phyloP scores from a whole-genome alignment of 768 basidiomycete genomes.

The Piloderma croceum region DNA sequence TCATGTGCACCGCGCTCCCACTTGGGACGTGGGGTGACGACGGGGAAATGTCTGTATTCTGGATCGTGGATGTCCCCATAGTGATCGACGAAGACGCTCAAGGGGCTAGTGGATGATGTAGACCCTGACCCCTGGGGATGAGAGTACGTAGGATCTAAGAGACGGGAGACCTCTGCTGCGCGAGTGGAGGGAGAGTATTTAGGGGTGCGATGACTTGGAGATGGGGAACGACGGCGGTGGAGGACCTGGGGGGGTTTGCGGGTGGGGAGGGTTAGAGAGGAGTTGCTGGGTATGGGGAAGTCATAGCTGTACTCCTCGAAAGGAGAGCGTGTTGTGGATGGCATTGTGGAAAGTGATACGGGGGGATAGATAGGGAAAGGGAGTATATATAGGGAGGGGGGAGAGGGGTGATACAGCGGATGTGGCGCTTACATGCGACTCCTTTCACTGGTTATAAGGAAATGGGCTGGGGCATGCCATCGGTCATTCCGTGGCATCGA shows the following conservation, averaged over 20 bases:
- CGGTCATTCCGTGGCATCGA: too few relatives aligned
- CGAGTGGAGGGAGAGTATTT: constrained; percentile 31
- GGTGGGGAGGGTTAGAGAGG: neutral
- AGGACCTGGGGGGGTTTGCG: neutral
- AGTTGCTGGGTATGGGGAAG: neutral
- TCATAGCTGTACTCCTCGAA: too few relatives aligned
- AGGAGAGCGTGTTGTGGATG: too few relatives aligned
- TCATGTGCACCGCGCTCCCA: constrained; percentile 31
- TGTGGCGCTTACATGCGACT: too few relatives aligned
- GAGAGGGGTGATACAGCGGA: too few relatives aligned
- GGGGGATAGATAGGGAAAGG: too few relatives aligned
- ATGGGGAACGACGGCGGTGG: neutral
- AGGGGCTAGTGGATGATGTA: constrained; percentile 17
- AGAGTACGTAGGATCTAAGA: constrained; percentile 61
- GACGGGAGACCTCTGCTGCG: constrained; percentile 51
- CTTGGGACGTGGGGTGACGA: constrained; percentile 26
- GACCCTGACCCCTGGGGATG: constrained; percentile 25
- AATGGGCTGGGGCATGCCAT: too few relatives aligned
- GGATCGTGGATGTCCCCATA: constrained; percentile 63
- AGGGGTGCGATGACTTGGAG: neutral
- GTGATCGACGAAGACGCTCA: constrained; percentile 51
- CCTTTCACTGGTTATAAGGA: too few relatives aligned
- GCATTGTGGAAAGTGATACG: too few relatives aligned
- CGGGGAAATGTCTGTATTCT: constrained; percentile 60
- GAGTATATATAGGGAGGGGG: too few relatives aligned